Percentiles rank a stretch among this genome's conserved stretches.
Conservation (phyloP, 2,329 filamentous ascomycete genomes). For the Fusarium robinianum region DNA sequence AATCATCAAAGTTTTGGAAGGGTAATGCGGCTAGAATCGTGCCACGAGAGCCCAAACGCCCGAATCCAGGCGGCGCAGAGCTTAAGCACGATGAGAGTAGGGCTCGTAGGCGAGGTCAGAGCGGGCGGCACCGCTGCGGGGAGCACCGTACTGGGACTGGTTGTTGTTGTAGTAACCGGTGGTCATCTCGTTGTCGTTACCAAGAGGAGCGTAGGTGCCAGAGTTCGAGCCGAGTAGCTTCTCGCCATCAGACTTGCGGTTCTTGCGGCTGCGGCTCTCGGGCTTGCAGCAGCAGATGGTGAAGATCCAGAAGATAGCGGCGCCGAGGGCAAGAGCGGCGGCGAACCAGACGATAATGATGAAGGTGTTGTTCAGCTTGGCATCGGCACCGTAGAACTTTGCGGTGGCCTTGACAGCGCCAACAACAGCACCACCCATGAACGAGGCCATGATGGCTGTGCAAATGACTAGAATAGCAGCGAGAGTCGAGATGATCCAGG, state of each 20-base stretch:
- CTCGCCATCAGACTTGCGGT: conserved; percentile 50
- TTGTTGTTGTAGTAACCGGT: conserved; percentile 46
- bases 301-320: conserved; percentile 88
- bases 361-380: conserved; percentile 69
- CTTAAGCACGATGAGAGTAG: conserved; percentile 61
- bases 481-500: conserved; percentile 74
- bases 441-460: conserved; percentile 74
- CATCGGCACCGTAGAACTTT: conserved; percentile 71
- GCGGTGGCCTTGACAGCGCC: conserved; percentile 58
- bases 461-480: conserved; percentile 59
- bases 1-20: conserved; percentile 29
- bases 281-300: conserved; percentile 79
- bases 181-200: conserved; percentile 43
- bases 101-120: conserved; percentile 66
- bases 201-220: conserved; percentile 46
- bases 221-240: conserved; percentile 53
- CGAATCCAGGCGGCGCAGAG: too few relatives aligned
- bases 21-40: conserved; percentile 24
- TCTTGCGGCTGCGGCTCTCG: conserved; percentile 41
- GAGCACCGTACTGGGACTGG: conserved; percentile 41
- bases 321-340: conserved; percentile 74
- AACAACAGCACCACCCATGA: conserved; percentile 71
- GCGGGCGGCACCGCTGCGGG: conserved; percentile 48
- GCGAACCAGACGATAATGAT: conserved; percentile 78
- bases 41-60: conserved; percentile 13